Percentiles rank a stretch among this genome's conserved stretches.
phyloP scores from a whole-genome alignment of 305 asterid species.

The Withania somnifera region DNA sequence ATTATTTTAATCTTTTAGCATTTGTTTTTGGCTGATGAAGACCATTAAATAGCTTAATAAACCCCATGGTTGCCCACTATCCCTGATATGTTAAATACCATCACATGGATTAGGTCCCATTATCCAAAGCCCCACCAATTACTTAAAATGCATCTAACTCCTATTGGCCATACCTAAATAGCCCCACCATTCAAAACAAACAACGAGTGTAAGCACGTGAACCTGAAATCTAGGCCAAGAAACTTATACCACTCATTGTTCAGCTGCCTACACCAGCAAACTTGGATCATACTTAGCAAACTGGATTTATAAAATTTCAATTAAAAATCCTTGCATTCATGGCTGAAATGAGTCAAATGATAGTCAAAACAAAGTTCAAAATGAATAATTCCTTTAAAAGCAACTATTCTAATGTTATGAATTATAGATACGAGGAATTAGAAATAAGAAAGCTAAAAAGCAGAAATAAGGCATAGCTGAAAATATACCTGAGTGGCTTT shows the following conservation, averaged over 20 bases:
- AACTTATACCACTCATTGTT: neutral
- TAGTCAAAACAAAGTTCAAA: neutral
- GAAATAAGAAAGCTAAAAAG: neutral
- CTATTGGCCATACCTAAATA: neutral
- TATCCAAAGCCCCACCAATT: neutral
- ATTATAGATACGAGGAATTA: neutral
- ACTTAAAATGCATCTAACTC: neutral
- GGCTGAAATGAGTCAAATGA: neutral
- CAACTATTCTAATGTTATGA: neutral
- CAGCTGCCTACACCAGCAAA: neutral
- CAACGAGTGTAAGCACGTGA: neutral
- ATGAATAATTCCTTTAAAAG: neutral
- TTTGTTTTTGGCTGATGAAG: neutral
- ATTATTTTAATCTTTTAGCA: neutral
- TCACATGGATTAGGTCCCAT: neutral
- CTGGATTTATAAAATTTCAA: neutral
- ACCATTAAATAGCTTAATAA: neutral
- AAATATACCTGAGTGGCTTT: constrained; percentile 58
- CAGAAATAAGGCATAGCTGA: neutral
- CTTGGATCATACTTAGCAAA: neutral
- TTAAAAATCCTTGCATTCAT: neutral
- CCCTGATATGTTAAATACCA: neutral
- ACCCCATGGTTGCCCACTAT: neutral
- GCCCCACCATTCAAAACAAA: neutral
- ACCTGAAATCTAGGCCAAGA: neutral